phyloP scores from a whole-genome alignment of 345 rosid species.

The Zanthoxylum bungeanum region DNA sequence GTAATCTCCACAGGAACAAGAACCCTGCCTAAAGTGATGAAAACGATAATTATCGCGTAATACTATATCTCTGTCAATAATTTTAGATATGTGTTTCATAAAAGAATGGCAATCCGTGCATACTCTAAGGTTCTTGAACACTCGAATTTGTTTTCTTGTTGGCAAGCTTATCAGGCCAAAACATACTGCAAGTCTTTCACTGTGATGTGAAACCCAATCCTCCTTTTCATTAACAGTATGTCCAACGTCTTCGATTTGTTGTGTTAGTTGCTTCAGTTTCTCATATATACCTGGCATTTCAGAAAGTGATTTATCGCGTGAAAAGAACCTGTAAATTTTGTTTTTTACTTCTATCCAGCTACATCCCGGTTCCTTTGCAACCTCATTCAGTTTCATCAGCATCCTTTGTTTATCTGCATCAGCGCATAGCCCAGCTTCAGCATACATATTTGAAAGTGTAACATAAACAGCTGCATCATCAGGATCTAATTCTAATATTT shows the following conservation, averaged over 20 bases:
- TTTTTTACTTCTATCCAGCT: slow-evolving; percentile 28
- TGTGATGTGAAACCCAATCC: slow-evolving; percentile 19
- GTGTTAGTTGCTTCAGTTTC: slow-evolving; percentile 20
- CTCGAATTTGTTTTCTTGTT: slow-evolving; percentile 18
- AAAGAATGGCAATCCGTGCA: slow-evolving; percentile 24
- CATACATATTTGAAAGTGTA: slow-evolving; percentile 24
- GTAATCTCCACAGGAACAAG: slow-evolving; percentile 24
- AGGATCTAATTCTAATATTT: slow-evolving; percentile 19
- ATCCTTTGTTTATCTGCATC: slow-evolving; percentile 24
- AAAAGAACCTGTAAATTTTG: slow-evolving; percentile 27
- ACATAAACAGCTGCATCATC: slow-evolving; percentile 22
- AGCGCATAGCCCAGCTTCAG: slow-evolving; percentile 1
- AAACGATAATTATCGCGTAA: slow-evolving; percentile 27
- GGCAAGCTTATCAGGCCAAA: slow-evolving; percentile 29
- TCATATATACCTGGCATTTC: slow-evolving; percentile 13
- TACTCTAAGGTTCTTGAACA: slow-evolving; percentile 27
- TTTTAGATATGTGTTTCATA: slow-evolving; percentile 16
- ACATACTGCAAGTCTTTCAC: slow-evolving; percentile 29
- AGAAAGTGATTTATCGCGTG: slow-evolving; percentile 13
- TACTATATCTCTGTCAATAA: slow-evolving; percentile 12
- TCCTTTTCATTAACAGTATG: neutral
- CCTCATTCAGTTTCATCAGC: slow-evolving; percentile 13
- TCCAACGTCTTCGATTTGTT: slow-evolving; percentile 8
- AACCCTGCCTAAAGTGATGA: slow-evolving; percentile 28
- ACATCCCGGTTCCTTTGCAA: slow-evolving; percentile 24